Conservation (phyloP, 495 filamentous ascomycete species). For the Aspergillus kassunensis region DNA sequence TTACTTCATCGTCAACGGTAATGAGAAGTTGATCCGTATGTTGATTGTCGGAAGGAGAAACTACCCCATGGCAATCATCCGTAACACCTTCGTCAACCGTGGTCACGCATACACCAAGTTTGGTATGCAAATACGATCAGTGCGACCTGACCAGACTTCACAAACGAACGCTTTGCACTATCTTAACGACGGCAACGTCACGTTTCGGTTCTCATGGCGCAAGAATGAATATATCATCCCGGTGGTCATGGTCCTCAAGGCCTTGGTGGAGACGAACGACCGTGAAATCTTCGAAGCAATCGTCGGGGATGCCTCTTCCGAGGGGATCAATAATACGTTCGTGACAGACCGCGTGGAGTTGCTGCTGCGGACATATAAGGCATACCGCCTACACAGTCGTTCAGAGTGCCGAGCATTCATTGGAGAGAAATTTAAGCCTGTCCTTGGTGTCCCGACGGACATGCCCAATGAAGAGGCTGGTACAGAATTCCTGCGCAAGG, state of each 20-base stretch:
- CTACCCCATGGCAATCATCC: constrained; percentile 88
- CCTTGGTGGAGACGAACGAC: constrained; percentile 92
- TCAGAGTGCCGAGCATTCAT: constrained; percentile 75
- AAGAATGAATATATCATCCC: constrained; percentile 95
- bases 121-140: constrained; percentile 86
- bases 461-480: constrained; percentile 84
- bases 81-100: constrained; percentile 80
- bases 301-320: constrained; percentile 66
- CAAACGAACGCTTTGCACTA: constrained; percentile 98
- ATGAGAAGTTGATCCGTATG: constrained; percentile 91
- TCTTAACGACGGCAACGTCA: constrained; percentile 89
- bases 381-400: constrained; percentile 74
- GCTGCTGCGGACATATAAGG: constrained; percentile 87
- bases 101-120: constrained; percentile 82
- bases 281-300: constrained; percentile 91
- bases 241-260: constrained; percentile 94
- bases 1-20: constrained; percentile 70
- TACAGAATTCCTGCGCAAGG: constrained; percentile 80
- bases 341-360: constrained; percentile 92
- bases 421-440: constrained; percentile 82
- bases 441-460: constrained; percentile 74
- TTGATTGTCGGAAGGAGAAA: constrained; percentile 85
- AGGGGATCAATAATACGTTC: constrained; percentile 82
- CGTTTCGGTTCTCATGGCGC: constrained; percentile 95
- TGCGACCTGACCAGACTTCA: constrained; percentile 92